Percentiles rank a stretch among this genome's conserved stretches.
These are phyloP conservation scores for Leavenworthia alabamica DNA, from an alignment of 345 rosid species.

Conservation along the genomic window DNA sequence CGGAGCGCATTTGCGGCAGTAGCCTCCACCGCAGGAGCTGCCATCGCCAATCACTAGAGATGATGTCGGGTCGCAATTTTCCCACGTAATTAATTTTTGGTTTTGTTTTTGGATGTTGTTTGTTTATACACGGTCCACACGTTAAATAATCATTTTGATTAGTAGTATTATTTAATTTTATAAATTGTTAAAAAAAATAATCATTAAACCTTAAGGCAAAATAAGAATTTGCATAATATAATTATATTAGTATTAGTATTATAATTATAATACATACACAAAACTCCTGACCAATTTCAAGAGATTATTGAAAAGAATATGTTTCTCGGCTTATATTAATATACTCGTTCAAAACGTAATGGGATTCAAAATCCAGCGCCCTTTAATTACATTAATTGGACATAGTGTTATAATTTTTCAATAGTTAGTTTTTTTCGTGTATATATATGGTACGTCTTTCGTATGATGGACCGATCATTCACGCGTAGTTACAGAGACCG, in stretches of 20 bases:
- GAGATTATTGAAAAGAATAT: not conserved
- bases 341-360: not conserved
- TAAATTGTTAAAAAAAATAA: too few relatives aligned
- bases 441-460: not conserved
- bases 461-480: not conserved
- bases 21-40: constrained; percentile 48
- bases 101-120: not conserved
- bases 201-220: not conserved
- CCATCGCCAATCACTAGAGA: constrained; percentile 32
- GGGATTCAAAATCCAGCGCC: not conserved
- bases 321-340: not conserved
- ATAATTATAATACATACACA: not conserved
- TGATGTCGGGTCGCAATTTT: not conserved
- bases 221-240: not conserved
- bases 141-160: not conserved
- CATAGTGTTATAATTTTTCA: not conserved
- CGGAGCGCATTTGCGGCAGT: constrained; percentile 59
- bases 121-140: not conserved
- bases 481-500: constrained; percentile 64
- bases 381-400: not conserved
- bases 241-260: not conserved
- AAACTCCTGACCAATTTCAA: not conserved
- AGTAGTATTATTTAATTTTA: not conserved
- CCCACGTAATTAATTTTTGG: not conserved
- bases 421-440: not conserved